Base-by-base conservation (phyloP, 352 stramenopile genomes). In the Globisporangium orthogonon region DNA sequence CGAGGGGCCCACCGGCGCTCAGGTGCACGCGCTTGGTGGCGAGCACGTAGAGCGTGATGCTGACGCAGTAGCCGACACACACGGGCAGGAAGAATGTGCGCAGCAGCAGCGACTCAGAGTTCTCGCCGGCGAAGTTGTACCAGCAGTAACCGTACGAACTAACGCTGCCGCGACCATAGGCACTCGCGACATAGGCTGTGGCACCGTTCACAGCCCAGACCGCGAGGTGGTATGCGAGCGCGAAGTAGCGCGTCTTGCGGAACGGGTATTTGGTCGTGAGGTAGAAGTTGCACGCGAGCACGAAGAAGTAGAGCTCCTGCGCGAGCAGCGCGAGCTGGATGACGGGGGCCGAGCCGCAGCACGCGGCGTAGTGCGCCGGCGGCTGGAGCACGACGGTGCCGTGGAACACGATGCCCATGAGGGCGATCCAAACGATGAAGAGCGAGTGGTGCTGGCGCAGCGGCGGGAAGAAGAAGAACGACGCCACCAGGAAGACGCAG, bases 181-280 rank as follows among this genome's bases (percentile, higher is more conserved):
- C 58, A 46, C 70, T 79, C 18, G 76, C 76, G 4, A 87, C 56
- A 40, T 90, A 83, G 0, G 77, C 70, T 15, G 83, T 75, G 13
- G 72, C 49, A 7, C 71, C 69, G 46, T 71, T 76, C 18, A 86
- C 63, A 5, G 66, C 28, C 78, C 84, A 91, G 7, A 95, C 80
- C 0, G 75, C 69, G 1, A 78, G 43, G 57, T 95, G 86, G 58
- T 91, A 94, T 54, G 91, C 65, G 18, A 67, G 67, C 33, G 76
- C 72, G 52, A 91, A 75, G 67, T 73, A 87, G 46, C 76, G 66
- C n/a, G 79, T 83, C 43, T 78, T 89, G 37, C 70, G 71, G 61
- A 95, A 95, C 53, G 86, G 86, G 61, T 87, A 91, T 70, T 91
- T 89, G 76, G 82, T 94, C 40, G 80, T 90, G 65, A 88, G 90